Conservation (phyloP, 2,329 filamentous ascomycete species). For the Beauveria sp. region DNA sequence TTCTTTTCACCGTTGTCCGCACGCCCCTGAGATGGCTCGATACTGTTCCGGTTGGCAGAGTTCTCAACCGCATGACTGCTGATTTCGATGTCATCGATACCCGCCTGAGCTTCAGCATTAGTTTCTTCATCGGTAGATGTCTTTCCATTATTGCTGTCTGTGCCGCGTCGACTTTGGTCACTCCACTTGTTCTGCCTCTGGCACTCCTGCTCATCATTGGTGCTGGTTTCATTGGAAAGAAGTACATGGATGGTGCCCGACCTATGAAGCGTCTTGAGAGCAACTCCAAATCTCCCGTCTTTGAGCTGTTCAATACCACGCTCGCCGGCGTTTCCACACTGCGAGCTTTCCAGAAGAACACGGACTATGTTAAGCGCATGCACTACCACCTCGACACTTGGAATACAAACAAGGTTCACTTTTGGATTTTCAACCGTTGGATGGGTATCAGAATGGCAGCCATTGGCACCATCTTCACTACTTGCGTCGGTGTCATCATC, state of each 20-base stretch:
- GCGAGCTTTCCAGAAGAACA: conserved; percentile 62
- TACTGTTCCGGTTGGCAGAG: conserved; percentile 67
- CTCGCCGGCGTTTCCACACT: conserved; percentile 69
- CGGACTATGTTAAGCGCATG: conserved; percentile 63
- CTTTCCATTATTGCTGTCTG: conserved; percentile 59
- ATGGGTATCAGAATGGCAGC: conserved; percentile 65
- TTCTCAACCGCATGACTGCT: conserved; percentile 70
- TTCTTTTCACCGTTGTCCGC: conserved; percentile 60
- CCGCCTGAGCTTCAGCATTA: conserved; percentile 55
- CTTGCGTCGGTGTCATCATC: conserved; percentile 56
- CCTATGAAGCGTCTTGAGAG: conserved; percentile 73
- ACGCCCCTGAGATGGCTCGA: conserved; percentile 75
- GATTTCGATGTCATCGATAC: conserved; percentile 71
- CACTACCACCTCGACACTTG: conserved; percentile 62
- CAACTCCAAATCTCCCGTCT: conserved; percentile 69
- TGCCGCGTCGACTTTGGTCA: conserved; percentile 60
- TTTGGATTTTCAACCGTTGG: conserved; percentile 71
- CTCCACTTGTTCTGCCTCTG: conserved; percentile 56
- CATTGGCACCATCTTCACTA: conserved; percentile 61
- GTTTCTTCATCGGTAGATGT: conserved; percentile 50
- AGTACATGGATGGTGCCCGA: conserved; percentile 63
- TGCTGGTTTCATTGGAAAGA: conserved; percentile 49
- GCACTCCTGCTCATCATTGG: conserved; percentile 50
- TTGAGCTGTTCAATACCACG: conserved; percentile 69
- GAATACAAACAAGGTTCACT: conserved; percentile 55